A percentile compares a stretch with the other conserved stretches of the same genome.
Conservation (phyloP, 257 asterid species). For the Solanum dulcamara region DNA sequence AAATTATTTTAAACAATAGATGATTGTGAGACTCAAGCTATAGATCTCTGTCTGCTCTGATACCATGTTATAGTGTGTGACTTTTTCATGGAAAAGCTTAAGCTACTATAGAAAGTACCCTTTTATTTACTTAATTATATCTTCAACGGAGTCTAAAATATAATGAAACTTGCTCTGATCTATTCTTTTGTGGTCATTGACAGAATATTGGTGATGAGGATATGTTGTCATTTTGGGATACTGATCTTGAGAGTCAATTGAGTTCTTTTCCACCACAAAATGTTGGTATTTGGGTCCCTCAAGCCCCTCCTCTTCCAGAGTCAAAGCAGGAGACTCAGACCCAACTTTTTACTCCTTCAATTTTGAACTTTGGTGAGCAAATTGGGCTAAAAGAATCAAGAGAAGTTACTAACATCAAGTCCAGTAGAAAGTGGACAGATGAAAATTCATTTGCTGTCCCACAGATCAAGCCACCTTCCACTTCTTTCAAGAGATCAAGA, state of each 20-base stretch:
- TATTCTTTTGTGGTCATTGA: neutral
- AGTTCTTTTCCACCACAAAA: slow-evolving; percentile 21
- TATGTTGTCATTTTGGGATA: slow-evolving; percentile 30
- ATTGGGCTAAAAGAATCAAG: slow-evolving; percentile 17
- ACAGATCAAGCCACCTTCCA: slow-evolving; percentile 29
- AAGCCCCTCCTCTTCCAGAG: slow-evolving; percentile 6
- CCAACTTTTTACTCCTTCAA: slow-evolving; percentile 8
- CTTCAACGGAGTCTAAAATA: neutral
- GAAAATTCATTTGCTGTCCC: slow-evolving; percentile 48
- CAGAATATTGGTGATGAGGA: slow-evolving; percentile 34
- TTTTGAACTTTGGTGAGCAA: slow-evolving; percentile 13
- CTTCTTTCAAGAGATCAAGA: slow-evolving; percentile 36
- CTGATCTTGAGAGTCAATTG: slow-evolving; percentile 13
- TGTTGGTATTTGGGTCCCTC: slow-evolving; percentile 53
- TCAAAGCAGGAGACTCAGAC: slow-evolving; percentile 4
- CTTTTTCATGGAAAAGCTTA: neutral
- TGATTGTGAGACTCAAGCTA: neutral
- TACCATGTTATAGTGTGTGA: neutral
- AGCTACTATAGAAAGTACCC: neutral
- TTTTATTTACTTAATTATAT: neutral
- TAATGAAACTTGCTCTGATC: neutral
- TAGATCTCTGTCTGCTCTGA: neutral
- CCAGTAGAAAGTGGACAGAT: slow-evolving; percentile 24
- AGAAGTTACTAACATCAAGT: slow-evolving; percentile 14
- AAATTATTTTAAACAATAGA: neutral